Evolutionary conservation across 768 basidiomycete genomes (phyloP), one percentile per base, ranked within the genome.

Genomic region (Kwoniella dejecticola): DNA sequence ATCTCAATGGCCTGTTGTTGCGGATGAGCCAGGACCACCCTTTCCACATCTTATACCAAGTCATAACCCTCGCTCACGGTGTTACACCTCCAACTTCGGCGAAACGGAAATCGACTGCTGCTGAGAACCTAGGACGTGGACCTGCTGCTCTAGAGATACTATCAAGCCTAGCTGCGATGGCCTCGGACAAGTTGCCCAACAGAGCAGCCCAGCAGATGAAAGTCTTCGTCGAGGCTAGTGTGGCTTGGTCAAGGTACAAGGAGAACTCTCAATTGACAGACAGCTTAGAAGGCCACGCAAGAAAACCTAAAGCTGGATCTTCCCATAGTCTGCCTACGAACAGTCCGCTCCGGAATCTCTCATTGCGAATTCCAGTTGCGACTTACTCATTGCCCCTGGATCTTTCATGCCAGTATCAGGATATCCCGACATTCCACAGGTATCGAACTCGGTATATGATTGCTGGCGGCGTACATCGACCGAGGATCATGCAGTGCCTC

Each of bases 1-100:
- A 82, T 60, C 82, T 98, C 4, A 85, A 87, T 52, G 78, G 69
- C 1, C 82, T 98, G 23, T 57, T 88, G 4, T 83, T 86, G 23
- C 89, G 78, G 1, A 64, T 99, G 84, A 90, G 89, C 70, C 79
- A 78, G 58, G 91, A 97, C 53, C 96, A 99, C 73, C 93, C 95
- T 0, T 98, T 91, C 80, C 96, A 99, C 75, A 88, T 85, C 67
- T 80, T 96, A 6, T 95, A 94, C 78, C 91, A 93, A 67, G 84
- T 98, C 2, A 90, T 87, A 76, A 90, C 89, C 56, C 80, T 95
- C 10, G 72, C 77, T 2, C 64, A 77, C 2, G 67, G 69, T 1
- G 36, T 45, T 13, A 29, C 30, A 23, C 54, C 60, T 29, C 60
- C 66, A 27, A 38, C 29, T 6, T 63, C 55, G 7, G 56, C 44